Base-by-base conservation (phyloP, 345 rosid genomes). In the Gossypium anomalum region DNA sequence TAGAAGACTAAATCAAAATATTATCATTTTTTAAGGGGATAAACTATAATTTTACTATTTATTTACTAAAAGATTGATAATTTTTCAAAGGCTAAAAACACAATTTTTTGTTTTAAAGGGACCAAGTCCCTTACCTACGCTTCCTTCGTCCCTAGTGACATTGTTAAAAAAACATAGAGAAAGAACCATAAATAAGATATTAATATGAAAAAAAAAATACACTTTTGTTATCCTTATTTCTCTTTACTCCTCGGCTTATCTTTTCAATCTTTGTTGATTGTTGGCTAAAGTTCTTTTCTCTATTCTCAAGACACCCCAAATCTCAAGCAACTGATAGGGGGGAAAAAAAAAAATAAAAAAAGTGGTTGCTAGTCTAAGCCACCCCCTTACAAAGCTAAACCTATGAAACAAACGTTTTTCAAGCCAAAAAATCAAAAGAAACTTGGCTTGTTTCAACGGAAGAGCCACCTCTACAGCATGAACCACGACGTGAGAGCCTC, bases 271-370 rank as follows among this genome's bases (percentile, higher is more conserved):
- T 61, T 20, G 58, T 55, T 55, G 11, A 57, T 57, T 56, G 66
- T 44, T 67, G 61, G 58, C 77, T 53, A 11, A 78, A 64, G 79
- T 82, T 82, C 85, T 61, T 80, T 81, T 78, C 84, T 80, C 80
- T 76, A 29, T 38, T 83, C 73, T 78, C 79, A 78, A 71, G 84
- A 77, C 75, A 80, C 73, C 86, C 77, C n/a, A 57, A 53, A 10
- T 22, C 57, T 47, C 74, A 83, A 75, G 83, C 78, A 73, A 71
- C 72, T 51, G 43, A 49, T 17, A 45, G 22, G 14, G 14, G 12
- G 17, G 25, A 25, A 48, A n/a, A 10, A 51, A 1, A 17, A 67
- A 67, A 34, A 34, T 34, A 34, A 34, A 34, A 34, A 34, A 34
- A 34, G 38, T 34, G 3, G 14, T 68, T 14, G 57, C 20, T 68